phyloP scores from a whole-genome alignment of 495 filamentous ascomycete genomes.

The Halenospora varia region DNA sequence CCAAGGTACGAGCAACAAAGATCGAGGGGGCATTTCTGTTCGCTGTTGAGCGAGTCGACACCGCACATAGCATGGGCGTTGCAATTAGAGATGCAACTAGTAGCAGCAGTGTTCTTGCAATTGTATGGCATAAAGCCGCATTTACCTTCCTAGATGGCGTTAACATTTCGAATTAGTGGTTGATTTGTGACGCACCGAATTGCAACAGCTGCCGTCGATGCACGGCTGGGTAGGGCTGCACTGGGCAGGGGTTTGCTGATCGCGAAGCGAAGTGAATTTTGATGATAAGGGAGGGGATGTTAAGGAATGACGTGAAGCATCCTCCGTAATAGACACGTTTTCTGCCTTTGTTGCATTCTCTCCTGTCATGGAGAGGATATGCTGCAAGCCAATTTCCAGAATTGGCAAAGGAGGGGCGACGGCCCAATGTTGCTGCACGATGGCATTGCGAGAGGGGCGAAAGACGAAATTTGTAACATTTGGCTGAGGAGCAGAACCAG shows the following conservation, averaged over 20 bases:
- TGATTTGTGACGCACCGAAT: constrained; percentile 1
- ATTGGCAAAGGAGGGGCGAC: constrained; percentile 10
- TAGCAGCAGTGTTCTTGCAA: constrained; percentile 2
- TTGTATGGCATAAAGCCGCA: constrained; percentile 12
- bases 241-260: neutral
- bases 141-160: constrained; percentile 8
- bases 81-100: constrained; percentile 15
- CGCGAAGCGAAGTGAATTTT: neutral
- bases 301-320: neutral
- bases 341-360: constrained; percentile 5
- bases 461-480: neutral
- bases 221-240: constrained; percentile 3
- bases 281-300: neutral
- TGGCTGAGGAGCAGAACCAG: neutral
- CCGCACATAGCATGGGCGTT: constrained; percentile 14
- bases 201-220: constrained; percentile 16
- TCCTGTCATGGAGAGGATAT: constrained; percentile 8
- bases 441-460: neutral
- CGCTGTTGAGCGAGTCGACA: constrained; percentile 9
- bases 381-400: constrained; percentile 6
- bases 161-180: neutral
- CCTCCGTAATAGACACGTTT: neutral
- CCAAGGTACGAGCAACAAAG: constrained; percentile 20
- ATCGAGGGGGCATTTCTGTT: constrained; percentile 18
- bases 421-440: constrained; percentile 9